Conservation (phyloP, 2,329 filamentous ascomycete genomes). For the Ramichloridium luteum region DNA sequence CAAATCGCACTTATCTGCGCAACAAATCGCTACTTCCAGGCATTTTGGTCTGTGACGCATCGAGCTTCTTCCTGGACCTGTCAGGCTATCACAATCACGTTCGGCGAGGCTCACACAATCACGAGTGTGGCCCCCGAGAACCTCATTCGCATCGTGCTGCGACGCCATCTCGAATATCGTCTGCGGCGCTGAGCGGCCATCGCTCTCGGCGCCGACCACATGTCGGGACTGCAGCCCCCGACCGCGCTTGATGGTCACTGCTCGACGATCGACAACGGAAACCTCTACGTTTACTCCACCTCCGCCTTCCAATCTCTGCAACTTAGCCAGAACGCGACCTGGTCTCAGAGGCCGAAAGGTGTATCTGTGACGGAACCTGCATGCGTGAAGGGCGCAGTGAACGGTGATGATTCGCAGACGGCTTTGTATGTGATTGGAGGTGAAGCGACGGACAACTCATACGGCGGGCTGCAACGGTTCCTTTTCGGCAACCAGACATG, state of each 20-base stretch:
- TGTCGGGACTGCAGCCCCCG: slow-evolving; percentile 61
- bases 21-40: too few species aligned
- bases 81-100: too few species aligned
- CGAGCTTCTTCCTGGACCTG: too few species aligned
- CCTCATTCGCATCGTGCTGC: not conserved
- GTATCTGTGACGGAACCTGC: slow-evolving; percentile 60
- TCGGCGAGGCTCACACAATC: not conserved
- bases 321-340: slow-evolving; percentile 56
- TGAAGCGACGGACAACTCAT: slow-evolving; percentile 39
- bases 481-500: slow-evolving; percentile 45
- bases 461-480: slow-evolving; percentile 64
- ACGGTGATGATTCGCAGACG: slow-evolving; percentile 43
- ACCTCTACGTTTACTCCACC: slow-evolving; percentile 70
- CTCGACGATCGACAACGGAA: slow-evolving; percentile 67
- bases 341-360: slow-evolving; percentile 55
- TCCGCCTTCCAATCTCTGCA: slow-evolving; percentile 60
- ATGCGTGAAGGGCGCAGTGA: slow-evolving; percentile 59
- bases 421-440: slow-evolving; percentile 77
- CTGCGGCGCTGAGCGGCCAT: too few species aligned
- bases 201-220: too few species aligned
- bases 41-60: too few species aligned
- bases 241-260: slow-evolving; percentile 65
- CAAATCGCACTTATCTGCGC: too few species aligned
- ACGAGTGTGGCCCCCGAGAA: not conserved
- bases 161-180: too few species aligned